Conservation (phyloP, 1,284 basidiomycete genomes). For the Pulchroboletus neoregius region DNA sequence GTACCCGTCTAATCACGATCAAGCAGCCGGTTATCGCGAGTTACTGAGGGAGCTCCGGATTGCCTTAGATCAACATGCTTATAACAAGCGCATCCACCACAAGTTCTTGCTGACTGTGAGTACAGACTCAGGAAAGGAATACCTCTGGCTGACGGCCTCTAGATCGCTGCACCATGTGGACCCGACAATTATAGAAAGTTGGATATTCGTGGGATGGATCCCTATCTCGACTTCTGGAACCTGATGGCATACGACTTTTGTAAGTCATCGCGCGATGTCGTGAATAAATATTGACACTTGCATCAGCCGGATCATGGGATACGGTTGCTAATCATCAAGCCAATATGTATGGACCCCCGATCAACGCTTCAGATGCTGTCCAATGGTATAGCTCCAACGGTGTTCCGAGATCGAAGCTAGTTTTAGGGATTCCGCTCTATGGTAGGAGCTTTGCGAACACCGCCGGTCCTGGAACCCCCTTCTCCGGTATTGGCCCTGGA, state of each 20-base stretch:
- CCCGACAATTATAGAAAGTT: constrained; percentile 79
- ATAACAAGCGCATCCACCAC: constrained; percentile 53
- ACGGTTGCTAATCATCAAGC: constrained; percentile 81
- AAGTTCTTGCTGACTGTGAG: constrained; percentile 74
- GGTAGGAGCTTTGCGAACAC: constrained; percentile 90
- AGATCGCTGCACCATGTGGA: constrained; percentile 95
- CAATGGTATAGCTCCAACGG: constrained; percentile 71
- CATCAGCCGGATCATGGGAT: constrained; percentile 81
- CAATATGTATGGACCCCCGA: constrained; percentile 68
- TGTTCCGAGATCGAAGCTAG: constrained; percentile 75
- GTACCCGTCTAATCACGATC: constrained; percentile 68
- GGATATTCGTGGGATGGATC: constrained; percentile 81
- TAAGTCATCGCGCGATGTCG: constrained; percentile 35
- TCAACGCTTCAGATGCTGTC: constrained; percentile 68
- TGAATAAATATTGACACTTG: constrained; percentile 10
- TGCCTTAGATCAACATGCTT: constrained; percentile 66
- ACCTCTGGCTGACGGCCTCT: constrained; percentile 12
- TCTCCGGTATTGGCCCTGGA: constrained; percentile 70
- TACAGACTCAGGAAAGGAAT: constrained; percentile 3
- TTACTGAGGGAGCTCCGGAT: constrained; percentile 67
- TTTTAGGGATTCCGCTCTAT: constrained; percentile 88
- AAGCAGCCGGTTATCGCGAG: constrained; percentile 71
- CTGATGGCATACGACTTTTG: constrained; percentile 90
- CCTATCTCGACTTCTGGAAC: constrained; percentile 92
- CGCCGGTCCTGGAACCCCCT: constrained; percentile 74